These are phyloP conservation scores for Acidomyces sp. DNA, from an alignment of 495 filamentous ascomycete species.

Conservation along the genomic window DNA sequence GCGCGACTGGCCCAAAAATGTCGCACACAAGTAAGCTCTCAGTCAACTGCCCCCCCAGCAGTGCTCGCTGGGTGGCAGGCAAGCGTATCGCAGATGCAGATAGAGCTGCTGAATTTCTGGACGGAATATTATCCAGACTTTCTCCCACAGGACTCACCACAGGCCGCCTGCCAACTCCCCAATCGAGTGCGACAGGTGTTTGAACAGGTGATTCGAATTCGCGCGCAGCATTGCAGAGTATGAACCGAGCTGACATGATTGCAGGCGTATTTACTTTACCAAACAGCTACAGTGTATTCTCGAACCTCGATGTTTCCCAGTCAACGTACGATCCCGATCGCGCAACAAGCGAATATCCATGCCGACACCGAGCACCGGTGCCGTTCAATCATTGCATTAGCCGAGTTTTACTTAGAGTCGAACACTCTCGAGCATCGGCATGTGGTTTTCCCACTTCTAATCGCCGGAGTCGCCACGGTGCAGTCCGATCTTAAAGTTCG, in stretches of 20 bases:
- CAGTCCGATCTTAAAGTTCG: constrained; percentile 35
- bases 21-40: constrained; percentile 2
- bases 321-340: constrained; percentile 27
- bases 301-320: constrained; percentile 22
- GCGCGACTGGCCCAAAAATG: constrained; percentile 9
- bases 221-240: neutral
- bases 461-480: constrained; percentile 38
- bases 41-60: neutral
- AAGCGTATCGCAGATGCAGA: constrained; percentile 8
- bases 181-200: constrained; percentile 20
- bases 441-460: constrained; percentile 44
- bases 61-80: constrained; percentile 6
- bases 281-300: constrained; percentile 7
- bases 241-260: neutral
- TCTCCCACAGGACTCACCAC: constrained; percentile 1
- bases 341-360: constrained; percentile 22
- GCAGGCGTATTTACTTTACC: constrained; percentile 16
- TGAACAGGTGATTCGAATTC: constrained; percentile 33
- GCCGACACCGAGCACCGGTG: constrained; percentile 34
- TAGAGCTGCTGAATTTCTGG: constrained; percentile 13
- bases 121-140: constrained; percentile 2
- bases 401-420: constrained; percentile 25
- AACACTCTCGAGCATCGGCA: constrained; percentile 33
- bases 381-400: constrained; percentile 35
- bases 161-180: constrained; percentile 25